Percentiles rank a stretch among this genome's conserved stretches.
Evolutionary conservation across 1,139 yeast species (phyloP).

Genomic region (Saccharomyces hybrid): DNA sequence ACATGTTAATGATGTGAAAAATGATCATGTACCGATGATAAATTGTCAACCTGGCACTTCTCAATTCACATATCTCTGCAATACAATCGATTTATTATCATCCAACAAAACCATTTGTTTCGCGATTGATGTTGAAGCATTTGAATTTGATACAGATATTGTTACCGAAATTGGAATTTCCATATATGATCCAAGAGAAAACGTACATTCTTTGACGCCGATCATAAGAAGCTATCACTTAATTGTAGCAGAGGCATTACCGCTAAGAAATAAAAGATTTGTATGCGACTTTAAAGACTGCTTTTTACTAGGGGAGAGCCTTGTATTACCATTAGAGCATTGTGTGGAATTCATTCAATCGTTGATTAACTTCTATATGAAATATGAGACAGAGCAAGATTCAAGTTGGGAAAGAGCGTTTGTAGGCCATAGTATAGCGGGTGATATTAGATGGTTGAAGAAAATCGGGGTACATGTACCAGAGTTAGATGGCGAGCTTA

Average conservation of each 20-base stretch:
- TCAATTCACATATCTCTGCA: slow-evolving; percentile 19
- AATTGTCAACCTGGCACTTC: slow-evolving; percentile 18
- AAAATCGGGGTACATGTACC: slow-evolving; percentile 45
- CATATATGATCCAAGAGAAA: slow-evolving; percentile 51
- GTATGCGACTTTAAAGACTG: slow-evolving; percentile 56
- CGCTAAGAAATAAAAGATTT: slow-evolving; percentile 46
- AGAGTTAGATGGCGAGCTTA: too few species aligned
- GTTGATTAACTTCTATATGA: slow-evolving; percentile 40
- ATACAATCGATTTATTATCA: slow-evolving; percentile 24
- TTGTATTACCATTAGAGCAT: slow-evolving; percentile 36
- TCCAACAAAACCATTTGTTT: slow-evolving; percentile 36
- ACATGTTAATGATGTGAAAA: slow-evolving; percentile 8
- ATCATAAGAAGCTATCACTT: slow-evolving; percentile 44
- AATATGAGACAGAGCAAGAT: slow-evolving; percentile 17
- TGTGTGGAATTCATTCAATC: slow-evolving; percentile 38
- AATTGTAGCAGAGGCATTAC: slow-evolving; percentile 43
- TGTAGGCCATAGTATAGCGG: slow-evolving; percentile 65
- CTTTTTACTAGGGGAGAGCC: slow-evolving; percentile 50
- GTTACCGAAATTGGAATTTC: slow-evolving; percentile 67
- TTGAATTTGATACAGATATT: slow-evolving; percentile 40
- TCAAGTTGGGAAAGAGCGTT: slow-evolving; percentile 34
- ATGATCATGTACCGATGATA: slow-evolving; percentile 19
- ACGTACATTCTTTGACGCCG: slow-evolving; percentile 24
- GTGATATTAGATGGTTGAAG: slow-evolving; percentile 51
- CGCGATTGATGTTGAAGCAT: slow-evolving; percentile 62